phyloP scores from a whole-genome alignment of 371 early-diverging fungal species.

The Dichotomocladium elegans region DNA sequence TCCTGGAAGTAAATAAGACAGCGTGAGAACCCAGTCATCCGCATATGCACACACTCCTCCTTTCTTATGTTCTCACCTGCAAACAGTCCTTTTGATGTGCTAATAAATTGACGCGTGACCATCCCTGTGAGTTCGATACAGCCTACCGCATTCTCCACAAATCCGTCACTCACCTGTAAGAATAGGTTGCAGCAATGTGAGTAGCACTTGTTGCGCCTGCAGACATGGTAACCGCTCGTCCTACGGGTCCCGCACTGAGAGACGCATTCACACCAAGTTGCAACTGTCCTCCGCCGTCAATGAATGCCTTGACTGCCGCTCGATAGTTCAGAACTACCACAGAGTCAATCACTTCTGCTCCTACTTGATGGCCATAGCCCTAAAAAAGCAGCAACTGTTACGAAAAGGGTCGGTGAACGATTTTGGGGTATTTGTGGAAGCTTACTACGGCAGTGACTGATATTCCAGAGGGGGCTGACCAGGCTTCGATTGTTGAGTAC shows the following conservation, averaged over 20 bases:
- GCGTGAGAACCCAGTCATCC: background rate
- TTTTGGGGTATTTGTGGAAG: too few relatives aligned
- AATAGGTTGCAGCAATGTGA: constrained; percentile 38
- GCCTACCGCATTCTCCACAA: background rate
- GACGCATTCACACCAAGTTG: constrained; percentile 35
- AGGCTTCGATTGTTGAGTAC: too few relatives aligned
- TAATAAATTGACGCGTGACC: too few relatives aligned
- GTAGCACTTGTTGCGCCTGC: constrained; percentile 19
- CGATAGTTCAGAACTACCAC: constrained; percentile 43
- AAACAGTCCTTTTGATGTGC: constrained; percentile 33
- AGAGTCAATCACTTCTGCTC: constrained; percentile 35
- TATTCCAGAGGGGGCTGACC: constrained; percentile 46
- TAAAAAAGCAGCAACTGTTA: too few relatives aligned
- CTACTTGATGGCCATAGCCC: constrained; percentile 35
- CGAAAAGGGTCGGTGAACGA: too few relatives aligned
- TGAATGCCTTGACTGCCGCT: constrained; percentile 36
- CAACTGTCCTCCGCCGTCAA: constrained; percentile 38
- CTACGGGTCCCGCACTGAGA: constrained; percentile 32
- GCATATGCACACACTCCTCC: background rate
- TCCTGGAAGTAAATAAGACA: constrained; percentile 4
- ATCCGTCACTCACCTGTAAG: constrained; percentile 20
- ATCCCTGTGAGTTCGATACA: too few relatives aligned
- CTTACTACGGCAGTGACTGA: constrained; percentile 33
- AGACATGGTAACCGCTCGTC: constrained; percentile 26
- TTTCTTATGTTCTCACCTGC: constrained; percentile 10